Percentiles rank a stretch among this genome's conserved stretches.
These are phyloP conservation scores for Trichoderma simmonsii DNA, from an alignment of 2,329 filamentous ascomycete species.

Conservation along the genomic window DNA sequence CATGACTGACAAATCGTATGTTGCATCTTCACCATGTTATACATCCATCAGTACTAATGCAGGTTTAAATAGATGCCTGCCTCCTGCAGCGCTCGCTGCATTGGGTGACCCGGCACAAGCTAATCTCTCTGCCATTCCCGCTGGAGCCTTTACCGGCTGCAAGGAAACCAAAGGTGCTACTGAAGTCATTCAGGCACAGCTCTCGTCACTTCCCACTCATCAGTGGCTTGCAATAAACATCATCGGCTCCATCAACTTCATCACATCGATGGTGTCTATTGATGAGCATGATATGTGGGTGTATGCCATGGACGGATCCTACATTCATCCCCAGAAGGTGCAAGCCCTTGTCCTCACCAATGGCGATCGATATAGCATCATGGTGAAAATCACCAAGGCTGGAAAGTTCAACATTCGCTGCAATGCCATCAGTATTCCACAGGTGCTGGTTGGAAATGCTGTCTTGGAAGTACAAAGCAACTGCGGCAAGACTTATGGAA, in stretches of 20 bases:
- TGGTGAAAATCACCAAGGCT: slow-evolving; percentile 44
- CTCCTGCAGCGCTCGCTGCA: not conserved
- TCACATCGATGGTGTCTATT: slow-evolving; percentile 45
- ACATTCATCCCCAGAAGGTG: slow-evolving; percentile 50
- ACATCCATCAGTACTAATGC: not conserved
- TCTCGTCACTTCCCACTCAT: not conserved
- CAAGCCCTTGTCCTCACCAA: slow-evolving; percentile 47
- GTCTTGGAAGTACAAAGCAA: slow-evolving; percentile 38
- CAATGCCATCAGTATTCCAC: slow-evolving; percentile 46
- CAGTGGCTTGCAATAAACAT: slow-evolving; percentile 54
- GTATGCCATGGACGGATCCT: slow-evolving; percentile 53
- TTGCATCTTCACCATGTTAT: fast-evolving
- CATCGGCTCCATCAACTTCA: slow-evolving; percentile 49
- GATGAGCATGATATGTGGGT: slow-evolving; percentile 53
- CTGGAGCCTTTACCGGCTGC: slow-evolving; percentile 46
- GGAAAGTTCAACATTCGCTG: slow-evolving; percentile 55
- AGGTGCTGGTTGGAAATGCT: slow-evolving; percentile 54
- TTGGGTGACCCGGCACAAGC: not conserved
- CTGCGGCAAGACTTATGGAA: not conserved
- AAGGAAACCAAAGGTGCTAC: slow-evolving; percentile 41
- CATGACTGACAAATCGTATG: slow-evolving; percentile 43
- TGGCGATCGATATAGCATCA: slow-evolving; percentile 51
- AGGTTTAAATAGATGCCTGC: not conserved
- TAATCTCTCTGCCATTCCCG: slow-evolving; percentile 35
- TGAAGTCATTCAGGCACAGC: slow-evolving; percentile 41